Evolutionary conservation across 2,329 filamentous ascomycete species (phyloP).

Genomic region (Emmonsiellopsis sp.): DNA sequence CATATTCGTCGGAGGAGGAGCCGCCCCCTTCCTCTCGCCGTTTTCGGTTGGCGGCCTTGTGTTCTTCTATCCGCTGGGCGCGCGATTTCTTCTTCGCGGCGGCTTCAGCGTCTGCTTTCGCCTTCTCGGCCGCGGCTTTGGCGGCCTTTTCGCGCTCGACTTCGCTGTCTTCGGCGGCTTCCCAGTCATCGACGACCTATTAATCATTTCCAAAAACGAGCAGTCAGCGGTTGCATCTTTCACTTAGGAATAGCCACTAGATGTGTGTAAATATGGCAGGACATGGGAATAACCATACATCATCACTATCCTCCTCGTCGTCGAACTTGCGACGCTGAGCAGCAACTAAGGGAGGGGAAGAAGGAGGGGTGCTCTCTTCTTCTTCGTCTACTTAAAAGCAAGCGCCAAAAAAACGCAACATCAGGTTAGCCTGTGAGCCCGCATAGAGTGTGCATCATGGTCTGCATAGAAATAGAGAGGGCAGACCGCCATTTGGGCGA

Average conservation of each 20-base stretch:
- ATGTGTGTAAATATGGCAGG: neutral
- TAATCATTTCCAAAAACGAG: neutral
- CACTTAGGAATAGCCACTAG: neutral
- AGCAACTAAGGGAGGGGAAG: slow-evolving; percentile 37
- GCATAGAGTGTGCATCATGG: neutral
- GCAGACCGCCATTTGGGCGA: neutral
- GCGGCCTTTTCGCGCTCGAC: slow-evolving; percentile 91
- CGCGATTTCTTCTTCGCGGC: slow-evolving; percentile 88
- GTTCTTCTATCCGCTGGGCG: slow-evolving; percentile 74
- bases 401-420: neutral
- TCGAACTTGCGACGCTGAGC: slow-evolving; percentile 65
- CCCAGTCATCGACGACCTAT: slow-evolving; percentile 92
- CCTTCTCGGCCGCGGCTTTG: slow-evolving; percentile 77
- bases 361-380: slow-evolving; percentile 46
- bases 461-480: neutral
- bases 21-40: slow-evolving; percentile 51
- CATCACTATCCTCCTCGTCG: slow-evolving; percentile 77
- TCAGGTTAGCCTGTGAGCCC: neutral
- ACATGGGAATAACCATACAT: slow-evolving; percentile 47
- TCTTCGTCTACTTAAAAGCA: slow-evolving; percentile 29
- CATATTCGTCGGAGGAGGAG: slow-evolving; percentile 49
- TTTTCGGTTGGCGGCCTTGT: slow-evolving; percentile 54
- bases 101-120: slow-evolving; percentile 79
- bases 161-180: slow-evolving; percentile 92
- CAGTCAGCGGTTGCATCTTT: slow-evolving; percentile 6